Conservation (phyloP, 139 green algal species). For the Mychonastes homosphaera region DNA sequence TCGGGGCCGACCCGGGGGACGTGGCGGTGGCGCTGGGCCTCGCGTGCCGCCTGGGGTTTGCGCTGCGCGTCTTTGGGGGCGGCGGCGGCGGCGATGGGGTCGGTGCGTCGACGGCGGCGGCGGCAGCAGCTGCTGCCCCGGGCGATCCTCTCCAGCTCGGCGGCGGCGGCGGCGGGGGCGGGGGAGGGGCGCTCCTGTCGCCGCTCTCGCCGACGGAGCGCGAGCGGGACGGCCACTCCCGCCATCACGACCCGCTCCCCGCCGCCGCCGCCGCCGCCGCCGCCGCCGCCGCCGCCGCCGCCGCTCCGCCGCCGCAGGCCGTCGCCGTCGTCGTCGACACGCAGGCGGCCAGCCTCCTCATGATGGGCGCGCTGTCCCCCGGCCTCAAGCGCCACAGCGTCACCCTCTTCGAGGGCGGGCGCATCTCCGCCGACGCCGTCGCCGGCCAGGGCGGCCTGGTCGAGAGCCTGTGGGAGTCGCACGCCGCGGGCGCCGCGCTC, state of each 20-base stretch:
- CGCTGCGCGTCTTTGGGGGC: conserved; percentile 19
- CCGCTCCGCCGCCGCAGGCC: conserved; percentile 2
- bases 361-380: conserved; percentile 84
- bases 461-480: conserved; percentile 24
- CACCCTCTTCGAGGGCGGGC: conserved; percentile 76
- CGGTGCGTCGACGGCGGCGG: not conserved
- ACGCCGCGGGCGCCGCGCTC: conserved; percentile 7
- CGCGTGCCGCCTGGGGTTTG: conserved; percentile 77
- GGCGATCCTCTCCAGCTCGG: not conserved
- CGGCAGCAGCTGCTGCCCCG: not conserved
- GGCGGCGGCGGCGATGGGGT: not conserved
- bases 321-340: conserved; percentile 83
- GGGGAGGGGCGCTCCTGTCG: too few relatives aligned
- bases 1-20: not conserved
- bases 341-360: conserved; percentile 77
- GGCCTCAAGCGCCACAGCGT: conserved; percentile 68
- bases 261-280: not conserved
- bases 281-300: not conserved
- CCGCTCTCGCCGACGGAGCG: too few relatives aligned
- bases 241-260: too few relatives aligned
- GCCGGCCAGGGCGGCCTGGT: conserved; percentile 26
- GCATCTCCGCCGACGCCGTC: too few relatives aligned
- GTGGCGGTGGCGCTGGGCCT: conserved; percentile 58
- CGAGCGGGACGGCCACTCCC: too few relatives aligned
- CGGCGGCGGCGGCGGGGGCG: too few relatives aligned